Evolutionary conservation across 805 yeast genomes (phyloP), one percentile per base, ranked within the genome.

Genomic region (Kodamaea nitidulidarum): DNA sequence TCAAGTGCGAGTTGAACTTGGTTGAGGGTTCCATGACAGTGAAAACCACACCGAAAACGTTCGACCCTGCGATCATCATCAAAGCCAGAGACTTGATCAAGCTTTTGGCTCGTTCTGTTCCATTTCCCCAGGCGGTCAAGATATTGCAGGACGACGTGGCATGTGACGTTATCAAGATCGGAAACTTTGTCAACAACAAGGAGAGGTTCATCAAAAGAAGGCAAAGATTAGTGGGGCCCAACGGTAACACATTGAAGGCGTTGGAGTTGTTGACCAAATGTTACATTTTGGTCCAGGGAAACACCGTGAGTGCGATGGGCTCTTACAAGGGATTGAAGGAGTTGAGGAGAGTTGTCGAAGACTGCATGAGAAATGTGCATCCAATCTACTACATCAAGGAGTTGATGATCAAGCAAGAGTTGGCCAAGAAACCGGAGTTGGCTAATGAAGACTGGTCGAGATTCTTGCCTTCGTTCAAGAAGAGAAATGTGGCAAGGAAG

Each of bases 1-100:
- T 93, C 32, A 81, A 83, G n/a, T 87, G 96, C 62, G 81, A 81
- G 27, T 69, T 93, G 46, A 88, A 93, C 63, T 70, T 93, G 47
- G 95, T 93, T 18, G 98, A 93, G 58, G 98, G 98, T 32, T 82
- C 96, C 3, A 93, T 93, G 98, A 82, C 95, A 0, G 98, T 93
- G 12, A 86, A 82, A 52, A 93, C 98, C 11, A 91, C 98, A 2
- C 77, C 95, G 61, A 93, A 91, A 61, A 90, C 98, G 0, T 93
- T 64, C 61, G 98, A 93, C 59, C 98, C 98, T 0, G 95, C 95
- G 5, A 80, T 85, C 38, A 87, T 93, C 50, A 73, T 93, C 52
- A 91, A 91, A 55, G 97, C 98, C 14, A 78, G 98, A 59, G 98
- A 93, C 63, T 72, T 93, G 60, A 88, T 93, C 56, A 93, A 91